Conservation (phyloP, 768 basidiomycete species). For the Boletus rubropictus region DNA sequence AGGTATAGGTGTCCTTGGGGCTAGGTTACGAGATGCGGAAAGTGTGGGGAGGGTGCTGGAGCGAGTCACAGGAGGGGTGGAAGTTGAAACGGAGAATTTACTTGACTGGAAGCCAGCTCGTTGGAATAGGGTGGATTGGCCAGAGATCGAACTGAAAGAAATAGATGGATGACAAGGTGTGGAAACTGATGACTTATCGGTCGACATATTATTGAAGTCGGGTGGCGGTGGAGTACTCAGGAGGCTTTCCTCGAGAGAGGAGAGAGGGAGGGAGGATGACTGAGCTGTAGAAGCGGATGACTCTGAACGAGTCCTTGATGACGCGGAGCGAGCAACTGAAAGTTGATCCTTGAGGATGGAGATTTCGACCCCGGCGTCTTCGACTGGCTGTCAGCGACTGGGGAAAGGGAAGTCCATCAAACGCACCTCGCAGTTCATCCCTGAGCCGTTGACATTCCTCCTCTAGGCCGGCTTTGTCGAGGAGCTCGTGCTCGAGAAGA, state of each 20-base stretch:
- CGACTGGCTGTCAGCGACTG: constrained; percentile 12
- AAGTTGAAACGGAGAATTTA: constrained; percentile 36
- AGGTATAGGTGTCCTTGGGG: constrained; percentile 41
- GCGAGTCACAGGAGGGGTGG: constrained; percentile 48
- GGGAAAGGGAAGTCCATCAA: constrained; percentile 11
- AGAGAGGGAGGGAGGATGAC: constrained; percentile 34
- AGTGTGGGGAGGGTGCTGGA: constrained; percentile 54
- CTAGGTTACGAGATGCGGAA: constrained; percentile 40
- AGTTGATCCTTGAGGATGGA: constrained; percentile 78
- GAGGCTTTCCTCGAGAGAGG: constrained; percentile 46
- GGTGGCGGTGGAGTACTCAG: constrained; percentile 53
- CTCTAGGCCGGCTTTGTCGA: constrained; percentile 85
- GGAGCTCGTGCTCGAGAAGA: constrained; percentile 88
- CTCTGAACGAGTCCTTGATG: constrained; percentile 25
- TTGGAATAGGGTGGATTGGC: constrained; percentile 45
- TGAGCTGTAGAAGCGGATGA: constrained; percentile 24
- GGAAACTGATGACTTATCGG: constrained; percentile 36
- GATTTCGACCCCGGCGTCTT: constrained; percentile 83
- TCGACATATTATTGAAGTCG: constrained; percentile 55
- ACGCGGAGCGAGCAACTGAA: constrained; percentile 32
- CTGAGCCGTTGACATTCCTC: constrained; percentile 87
- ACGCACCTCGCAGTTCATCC: constrained; percentile 90
- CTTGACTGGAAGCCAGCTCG: constrained; percentile 46
- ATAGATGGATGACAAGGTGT: constrained; percentile 32
- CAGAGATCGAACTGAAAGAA: constrained; percentile 31